phyloP scores from a whole-genome alignment of 78 protist species.

The Dictyostelium brefeldianum region DNA sequence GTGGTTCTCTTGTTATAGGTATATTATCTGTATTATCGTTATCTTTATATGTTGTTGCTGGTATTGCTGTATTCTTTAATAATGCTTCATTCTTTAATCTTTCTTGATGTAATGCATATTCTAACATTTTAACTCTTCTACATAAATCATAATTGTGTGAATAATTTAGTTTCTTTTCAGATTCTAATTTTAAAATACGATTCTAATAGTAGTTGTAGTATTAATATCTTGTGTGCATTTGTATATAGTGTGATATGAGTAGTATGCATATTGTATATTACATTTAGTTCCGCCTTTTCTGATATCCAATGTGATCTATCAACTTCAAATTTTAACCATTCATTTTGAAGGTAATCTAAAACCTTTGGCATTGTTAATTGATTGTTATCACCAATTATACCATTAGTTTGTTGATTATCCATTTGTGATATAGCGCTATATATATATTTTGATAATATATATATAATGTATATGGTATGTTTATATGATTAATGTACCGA shows the following conservation, averaged over 20 bases:
- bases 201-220: neutral
- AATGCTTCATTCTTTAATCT: slow-evolving; percentile 33
- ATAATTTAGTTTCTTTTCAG: slow-evolving; percentile 45
- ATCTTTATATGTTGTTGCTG: neutral
- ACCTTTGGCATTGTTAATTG: slow-evolving; percentile 62
- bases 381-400: neutral
- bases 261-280: neutral
- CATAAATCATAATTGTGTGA: slow-evolving; percentile 33
- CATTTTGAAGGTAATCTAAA: slow-evolving; percentile 53
- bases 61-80: neutral
- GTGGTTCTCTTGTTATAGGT: neutral
- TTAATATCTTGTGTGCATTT: too few relatives aligned
- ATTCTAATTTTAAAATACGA: slow-evolving; percentile 44
- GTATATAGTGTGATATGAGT: neutral
- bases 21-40: neutral
- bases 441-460: neutral
- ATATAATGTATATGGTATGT: neutral
- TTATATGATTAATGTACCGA: neutral
- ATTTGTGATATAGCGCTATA: neutral
- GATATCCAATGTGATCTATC: slow-evolving; percentile 68
- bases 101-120: slow-evolving; percentile 69
- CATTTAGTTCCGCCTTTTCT: slow-evolving; percentile 49
- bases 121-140: slow-evolving; percentile 62
- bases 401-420: slow-evolving; percentile 5
- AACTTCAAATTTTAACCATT: slow-evolving; percentile 67